These are phyloP conservation scores for Suillus paluster DNA, from an alignment of 768 basidiomycete species.

Conservation along the genomic window DNA sequence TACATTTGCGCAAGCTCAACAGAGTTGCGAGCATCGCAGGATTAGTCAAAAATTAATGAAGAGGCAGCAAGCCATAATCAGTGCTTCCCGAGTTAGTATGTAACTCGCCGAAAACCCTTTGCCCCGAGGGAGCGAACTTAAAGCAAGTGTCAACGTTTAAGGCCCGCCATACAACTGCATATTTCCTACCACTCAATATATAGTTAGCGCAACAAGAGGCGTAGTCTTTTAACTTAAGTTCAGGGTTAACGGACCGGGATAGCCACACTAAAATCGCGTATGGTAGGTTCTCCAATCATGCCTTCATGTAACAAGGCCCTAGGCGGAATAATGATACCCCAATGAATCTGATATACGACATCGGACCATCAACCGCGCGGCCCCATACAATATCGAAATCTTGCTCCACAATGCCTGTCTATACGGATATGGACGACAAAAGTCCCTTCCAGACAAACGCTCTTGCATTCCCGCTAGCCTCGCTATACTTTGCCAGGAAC, in stretches of 20 bases:
- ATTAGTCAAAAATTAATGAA: neutral
- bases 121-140: neutral
- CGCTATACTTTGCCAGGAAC: slow-evolving; percentile 79
- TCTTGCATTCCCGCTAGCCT: slow-evolving; percentile 77
- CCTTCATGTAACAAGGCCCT: neutral
- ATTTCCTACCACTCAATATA: neutral
- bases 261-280: neutral
- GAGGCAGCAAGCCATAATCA: neutral
- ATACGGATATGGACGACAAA: slow-evolving; percentile 36
- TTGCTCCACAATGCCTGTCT: slow-evolving; percentile 14
- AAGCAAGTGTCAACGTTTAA: neutral
- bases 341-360: neutral
- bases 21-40: neutral
- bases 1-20: neutral
- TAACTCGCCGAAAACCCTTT: neutral
- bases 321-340: neutral
- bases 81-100: neutral
- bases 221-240: neutral
- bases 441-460: slow-evolving; percentile 78
- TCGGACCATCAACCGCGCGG: neutral
- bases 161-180: neutral
- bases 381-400: neutral
- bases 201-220: neutral
- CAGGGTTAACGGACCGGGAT: neutral
- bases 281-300: neutral